Conservation (phyloP, 176 grass and related monocot species). For the Musa acuminata region DNA sequence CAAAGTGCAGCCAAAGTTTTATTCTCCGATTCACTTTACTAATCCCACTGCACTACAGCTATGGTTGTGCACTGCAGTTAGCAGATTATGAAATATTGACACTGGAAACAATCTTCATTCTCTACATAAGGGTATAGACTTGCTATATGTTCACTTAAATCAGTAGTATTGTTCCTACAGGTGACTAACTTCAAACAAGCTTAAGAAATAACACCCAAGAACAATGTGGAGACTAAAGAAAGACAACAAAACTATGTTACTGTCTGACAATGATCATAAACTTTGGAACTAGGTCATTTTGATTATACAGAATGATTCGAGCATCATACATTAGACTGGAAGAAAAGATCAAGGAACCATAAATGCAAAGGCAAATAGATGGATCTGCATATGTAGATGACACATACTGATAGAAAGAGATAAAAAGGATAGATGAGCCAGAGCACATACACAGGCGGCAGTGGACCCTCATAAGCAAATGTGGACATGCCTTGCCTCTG, state of each 20-base stretch:
- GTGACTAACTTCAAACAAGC: too few relatives aligned
- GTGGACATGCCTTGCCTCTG: constrained; percentile 89
- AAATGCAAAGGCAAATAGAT: not conserved
- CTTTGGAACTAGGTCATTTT: not conserved
- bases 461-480: constrained; percentile 35
- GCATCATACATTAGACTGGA: not conserved
- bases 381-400: not conserved
- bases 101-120: too few relatives aligned
- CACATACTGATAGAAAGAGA: not conserved
- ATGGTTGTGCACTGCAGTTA: too few relatives aligned
- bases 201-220: too few relatives aligned
- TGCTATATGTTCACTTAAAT: too few relatives aligned
- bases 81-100: too few relatives aligned
- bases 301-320: not conserved
- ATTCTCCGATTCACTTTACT: too few relatives aligned
- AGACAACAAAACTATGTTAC: not conserved
- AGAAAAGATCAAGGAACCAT: not conserved
- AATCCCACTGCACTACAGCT: too few relatives aligned
- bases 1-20: too few relatives aligned
- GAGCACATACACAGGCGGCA: constrained; percentile 19
- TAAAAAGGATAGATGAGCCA: constrained; percentile 6
- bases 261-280: not conserved
- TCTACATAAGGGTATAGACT: too few relatives aligned
- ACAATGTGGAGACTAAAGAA: too few relatives aligned
- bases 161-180: too few relatives aligned